Base-by-base conservation (phyloP, 2,329 filamentous ascomycete species). In the Beauveria sp. region DNA sequence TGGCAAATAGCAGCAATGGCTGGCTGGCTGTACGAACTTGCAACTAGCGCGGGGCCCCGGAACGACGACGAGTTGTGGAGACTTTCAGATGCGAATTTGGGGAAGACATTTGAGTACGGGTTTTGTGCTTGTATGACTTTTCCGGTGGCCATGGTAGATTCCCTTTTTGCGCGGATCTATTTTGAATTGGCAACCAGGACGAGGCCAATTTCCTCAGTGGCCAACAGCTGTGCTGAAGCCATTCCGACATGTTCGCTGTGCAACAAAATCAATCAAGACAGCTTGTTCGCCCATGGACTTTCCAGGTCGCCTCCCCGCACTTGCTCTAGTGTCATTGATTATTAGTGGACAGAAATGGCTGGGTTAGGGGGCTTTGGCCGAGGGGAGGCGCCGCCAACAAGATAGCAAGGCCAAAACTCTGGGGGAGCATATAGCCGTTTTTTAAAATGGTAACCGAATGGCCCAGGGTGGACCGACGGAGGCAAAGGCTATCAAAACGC, bases 31-130 rank as follows among this genome's bases (percentile, higher is more conserved):
- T 40, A 50, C 16, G 47, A 16, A 14, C 16, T 1, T 4, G 44
- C n/a, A n/a, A 18, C 18, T 37, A 37, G 56, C 55, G 56, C 56
- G 56, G 48, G 56, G 56, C 47, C 56, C 56, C 56, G 47, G 56
- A 26, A 53, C 24, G 48, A 59, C 34, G 40, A 56, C n/a, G 6
- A 28, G 40, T 18, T 24, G 56, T 59, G 56, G 56, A 22, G 56
- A 59, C 56, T 59, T 37, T 59, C 56, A 59, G 56, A 59, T 59
- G 56, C 20, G 46, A 59, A 26, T 40, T 16, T 22, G 47, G 20
- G 47, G 1, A 37, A 16, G 14, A 16, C 16, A 28, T n/a, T 22
- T 12, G 47, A 44, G 2, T 47, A 18, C 44, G 6, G 44, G 10
- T 5, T 37, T 22, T 41, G 7, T 41, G 8, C 3, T 40, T 24